Evolutionary conservation across 2,329 filamentous ascomycete species (phyloP).

Genomic region (Apiospora hydei): DNA sequence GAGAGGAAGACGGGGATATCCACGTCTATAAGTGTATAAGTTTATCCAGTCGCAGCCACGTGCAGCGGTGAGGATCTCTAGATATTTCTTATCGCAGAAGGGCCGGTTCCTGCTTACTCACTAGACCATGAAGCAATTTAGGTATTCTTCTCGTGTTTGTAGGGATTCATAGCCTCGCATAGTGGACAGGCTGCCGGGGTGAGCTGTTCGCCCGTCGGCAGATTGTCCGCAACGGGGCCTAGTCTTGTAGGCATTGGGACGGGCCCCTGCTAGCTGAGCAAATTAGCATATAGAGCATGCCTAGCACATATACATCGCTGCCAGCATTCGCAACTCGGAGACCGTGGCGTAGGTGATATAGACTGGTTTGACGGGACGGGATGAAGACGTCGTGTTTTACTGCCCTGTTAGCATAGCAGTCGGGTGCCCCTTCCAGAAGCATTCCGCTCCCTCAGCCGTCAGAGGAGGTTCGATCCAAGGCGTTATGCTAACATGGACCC

Average conservation of each 20-base stretch:
- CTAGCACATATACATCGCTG: not conserved
- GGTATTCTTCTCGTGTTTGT: not conserved
- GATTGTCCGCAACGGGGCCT: not conserved
- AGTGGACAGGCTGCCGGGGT: conserved; percentile 4
- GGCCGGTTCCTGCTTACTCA: not conserved
- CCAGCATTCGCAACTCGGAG: not conserved
- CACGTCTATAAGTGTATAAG: not conserved
- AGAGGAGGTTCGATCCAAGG: not conserved
- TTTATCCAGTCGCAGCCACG: not conserved
- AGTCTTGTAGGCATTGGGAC: not conserved
- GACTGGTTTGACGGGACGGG: not conserved
- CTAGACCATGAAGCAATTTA: not conserved
- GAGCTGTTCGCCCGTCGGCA: conserved; percentile 4
- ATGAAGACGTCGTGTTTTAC: not conserved
- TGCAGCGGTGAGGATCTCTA: conserved; percentile 1
- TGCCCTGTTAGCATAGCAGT: not conserved
- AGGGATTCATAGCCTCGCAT: not conserved
- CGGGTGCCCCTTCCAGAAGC: not conserved
- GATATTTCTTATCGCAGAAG: not conserved
- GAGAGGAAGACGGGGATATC: conserved; percentile 5
- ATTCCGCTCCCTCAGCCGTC: not conserved
- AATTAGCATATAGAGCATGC: conserved; percentile 3
- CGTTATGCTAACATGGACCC: conserved; percentile 9
- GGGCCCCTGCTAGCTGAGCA: not conserved
- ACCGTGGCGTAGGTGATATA: too few species aligned